Base-by-base conservation (phyloP, 2,329 filamentous ascomycete genomes). In the Tolypocladium nubicola region DNA sequence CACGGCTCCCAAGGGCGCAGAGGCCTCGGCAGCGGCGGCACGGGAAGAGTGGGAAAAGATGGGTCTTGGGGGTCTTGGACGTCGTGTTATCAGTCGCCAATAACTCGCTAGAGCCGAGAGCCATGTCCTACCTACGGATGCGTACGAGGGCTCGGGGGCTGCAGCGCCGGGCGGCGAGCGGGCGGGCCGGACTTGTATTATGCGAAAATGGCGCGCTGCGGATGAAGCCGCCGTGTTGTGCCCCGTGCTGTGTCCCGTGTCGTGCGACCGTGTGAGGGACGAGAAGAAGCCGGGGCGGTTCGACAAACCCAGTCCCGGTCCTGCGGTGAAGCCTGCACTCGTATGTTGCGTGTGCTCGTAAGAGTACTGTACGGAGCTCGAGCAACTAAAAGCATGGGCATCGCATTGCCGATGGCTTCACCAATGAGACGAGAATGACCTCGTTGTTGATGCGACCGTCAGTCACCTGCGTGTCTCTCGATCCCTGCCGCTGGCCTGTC, bases 1-100 rank as follows among this genome's bases (percentile, higher is more conserved):
- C 11, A 8, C 30, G 30, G 30, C 30, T 13, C 10, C 47, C 30
- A 23, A 50, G 30, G 30, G 47, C 45, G 26, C 47, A 50, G 45
- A 49, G 11, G 54, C 54, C 21, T 40, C 54, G 54, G 54, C 41
- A 56, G 52, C 52, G 45, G 43, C 50, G 49, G 56, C 56, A 53
- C 39, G 39, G 52, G 55, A 52, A 57, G 49, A 49, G 54, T 50
- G 54, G 54, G 43, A 56, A 56, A 30, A 14, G 21, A 38, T 53
- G 47, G 43, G 47, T 6, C 41, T 23, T 21, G 19, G n/a, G 41
- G 41, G n/a, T 1, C 10, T 26, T 26, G 23, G 23, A 26, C 23
- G 43, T 8, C 16, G 21, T 23, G 21, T 16, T 45, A 45, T 45
- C 43, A 26, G 43, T 14, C n/a, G 43, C 43, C 43, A 45, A 21